These are phyloP conservation scores for Juglanconis sp. DNA, from an alignment of 2,329 filamentous ascomycete species.

Conservation along the genomic window DNA sequence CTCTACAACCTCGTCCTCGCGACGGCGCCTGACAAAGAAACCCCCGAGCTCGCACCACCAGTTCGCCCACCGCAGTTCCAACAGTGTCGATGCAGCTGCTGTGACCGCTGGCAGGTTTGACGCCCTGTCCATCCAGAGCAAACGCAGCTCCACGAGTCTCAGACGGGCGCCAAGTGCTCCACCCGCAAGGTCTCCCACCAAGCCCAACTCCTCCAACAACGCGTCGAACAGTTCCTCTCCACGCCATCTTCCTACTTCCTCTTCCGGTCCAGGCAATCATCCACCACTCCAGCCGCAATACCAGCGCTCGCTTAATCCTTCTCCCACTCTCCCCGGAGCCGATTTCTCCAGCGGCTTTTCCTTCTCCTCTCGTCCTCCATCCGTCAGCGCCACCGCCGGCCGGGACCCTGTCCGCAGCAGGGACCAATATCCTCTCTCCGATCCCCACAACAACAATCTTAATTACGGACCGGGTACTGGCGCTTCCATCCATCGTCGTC, in stretches of 20 bases:
- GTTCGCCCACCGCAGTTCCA: constrained; percentile 43
- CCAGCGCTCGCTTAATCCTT: constrained; percentile 41
- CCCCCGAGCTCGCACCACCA: constrained; percentile 46
- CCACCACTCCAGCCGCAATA: constrained; percentile 20
- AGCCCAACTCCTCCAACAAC: constrained; percentile 42
- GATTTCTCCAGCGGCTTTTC: constrained; percentile 39
- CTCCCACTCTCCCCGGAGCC: constrained; percentile 43
- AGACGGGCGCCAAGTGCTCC: constrained; percentile 60
- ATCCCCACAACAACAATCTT: constrained; percentile 28
- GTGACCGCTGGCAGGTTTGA: constrained; percentile 40
- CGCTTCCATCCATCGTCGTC: constrained; percentile 28
- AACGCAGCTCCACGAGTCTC: constrained; percentile 62
- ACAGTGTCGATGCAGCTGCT: constrained; percentile 41
- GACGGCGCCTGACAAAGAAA: constrained; percentile 63
- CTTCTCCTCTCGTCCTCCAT: constrained; percentile 31
- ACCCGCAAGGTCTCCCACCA: constrained; percentile 43
- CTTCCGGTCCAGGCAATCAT: constrained; percentile 6
- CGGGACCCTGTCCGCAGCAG: constrained; percentile 14
- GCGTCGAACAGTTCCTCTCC: constrained; percentile 48
- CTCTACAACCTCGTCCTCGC: constrained; percentile 47
- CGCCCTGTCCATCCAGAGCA: constrained; percentile 56
- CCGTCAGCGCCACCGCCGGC: constrained; percentile 15
- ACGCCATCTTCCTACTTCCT: constrained; percentile 39
- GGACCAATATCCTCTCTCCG: constrained; percentile 24
- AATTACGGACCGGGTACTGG: constrained; percentile 18